A percentile compares a stretch with the other conserved stretches of the same genome.
Conservation (phyloP, 306 rosid genomes). For the Quercus cerris region DNA sequence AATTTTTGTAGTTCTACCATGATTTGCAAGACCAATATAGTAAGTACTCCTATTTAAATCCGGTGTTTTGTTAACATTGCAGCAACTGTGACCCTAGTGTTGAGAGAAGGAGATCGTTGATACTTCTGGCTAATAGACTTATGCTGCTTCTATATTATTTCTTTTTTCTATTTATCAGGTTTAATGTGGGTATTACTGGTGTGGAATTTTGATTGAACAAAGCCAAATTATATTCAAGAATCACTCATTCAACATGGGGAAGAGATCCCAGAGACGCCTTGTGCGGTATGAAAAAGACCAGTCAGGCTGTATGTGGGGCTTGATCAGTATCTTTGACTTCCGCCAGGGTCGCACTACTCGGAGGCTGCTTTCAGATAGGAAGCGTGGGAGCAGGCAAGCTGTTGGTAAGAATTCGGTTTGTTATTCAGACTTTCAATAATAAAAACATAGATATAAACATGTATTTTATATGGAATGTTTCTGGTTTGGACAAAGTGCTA, state of each 20-base stretch:
- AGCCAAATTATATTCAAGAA: conserved; percentile 19
- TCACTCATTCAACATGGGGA: conserved; percentile 51
- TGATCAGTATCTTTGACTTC: conserved; percentile 87
- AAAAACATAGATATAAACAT: conserved; percentile 3
- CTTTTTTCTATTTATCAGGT: conserved; percentile 30
- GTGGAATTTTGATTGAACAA: conserved; percentile 20
- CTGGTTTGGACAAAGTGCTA: not conserved
- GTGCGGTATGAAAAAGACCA: conserved; percentile 80
- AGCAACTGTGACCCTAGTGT: conserved; percentile 1
- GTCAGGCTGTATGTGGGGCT: conserved; percentile 98
- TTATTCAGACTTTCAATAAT: conserved; percentile 15
- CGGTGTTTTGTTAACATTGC: not conserved
- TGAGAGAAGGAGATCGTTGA: not conserved
- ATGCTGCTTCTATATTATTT: conserved; percentile 20
- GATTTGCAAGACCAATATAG: conserved; percentile 13
- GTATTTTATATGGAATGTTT: not conserved
- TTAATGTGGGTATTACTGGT: conserved; percentile 22
- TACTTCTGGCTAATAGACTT: not conserved
- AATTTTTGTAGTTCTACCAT: not conserved
- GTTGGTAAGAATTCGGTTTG: conserved; percentile 51
- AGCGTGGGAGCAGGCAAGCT: conserved; percentile 54
- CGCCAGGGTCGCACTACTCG: conserved; percentile 73
- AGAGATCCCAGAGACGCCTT: conserved; percentile 68
- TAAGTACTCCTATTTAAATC: not conserved
- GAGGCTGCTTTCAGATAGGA: conserved; percentile 78